phyloP scores from a whole-genome alignment of 495 filamentous ascomycete genomes.

The Penicillium silybi region DNA sequence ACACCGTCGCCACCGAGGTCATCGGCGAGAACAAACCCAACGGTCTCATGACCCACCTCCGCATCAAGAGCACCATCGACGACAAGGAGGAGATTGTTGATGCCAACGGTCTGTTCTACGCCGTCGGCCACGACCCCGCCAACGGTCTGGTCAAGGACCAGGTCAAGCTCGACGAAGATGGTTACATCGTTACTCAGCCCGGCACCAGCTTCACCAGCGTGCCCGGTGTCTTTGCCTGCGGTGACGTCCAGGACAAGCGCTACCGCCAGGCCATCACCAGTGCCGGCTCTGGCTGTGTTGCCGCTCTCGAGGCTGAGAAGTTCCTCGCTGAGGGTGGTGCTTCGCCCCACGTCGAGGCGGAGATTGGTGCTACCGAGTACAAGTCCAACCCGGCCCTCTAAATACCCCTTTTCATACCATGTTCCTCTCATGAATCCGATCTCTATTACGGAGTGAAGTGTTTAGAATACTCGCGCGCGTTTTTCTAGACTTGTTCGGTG shows the following conservation, averaged over 20 bases:
- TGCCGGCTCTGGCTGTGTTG: conserved; percentile 91
- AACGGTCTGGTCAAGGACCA: conserved; percentile 83
- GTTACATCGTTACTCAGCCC: conserved; percentile 84
- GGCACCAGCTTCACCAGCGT: conserved; percentile 86
- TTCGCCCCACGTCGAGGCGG: conserved; percentile 13
- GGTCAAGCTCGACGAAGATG: conserved; percentile 78
- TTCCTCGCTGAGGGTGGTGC: conserved; percentile 74
- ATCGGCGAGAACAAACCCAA: conserved; percentile 70
- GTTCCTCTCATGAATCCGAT: conserved; percentile 12
- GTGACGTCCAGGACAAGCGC: conserved; percentile 97
- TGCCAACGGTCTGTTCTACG: conserved; percentile 95
- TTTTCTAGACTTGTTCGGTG: conserved; percentile 18
- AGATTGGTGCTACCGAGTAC: neutral
- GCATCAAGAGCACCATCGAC: conserved; percentile 71
- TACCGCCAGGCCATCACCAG: conserved; percentile 98
- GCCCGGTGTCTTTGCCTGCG: conserved; percentile 92
- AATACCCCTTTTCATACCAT: conserved; percentile 10
- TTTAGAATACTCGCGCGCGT: conserved; percentile 8
- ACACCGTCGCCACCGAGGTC: conserved; percentile 75
- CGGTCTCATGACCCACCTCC: conserved; percentile 80
- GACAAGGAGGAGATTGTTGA: conserved; percentile 76
- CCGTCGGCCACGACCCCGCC: conserved; percentile 94
- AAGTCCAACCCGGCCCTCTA: conserved; percentile 61
- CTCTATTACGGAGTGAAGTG: conserved; percentile 7
- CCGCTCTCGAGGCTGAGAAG: conserved; percentile 92